Evolutionary conservation across 352 stramenopile genomes (phyloP), one percentile per base, ranked within the genome.

Genomic region (Phytophthora pinifolia): DNA sequence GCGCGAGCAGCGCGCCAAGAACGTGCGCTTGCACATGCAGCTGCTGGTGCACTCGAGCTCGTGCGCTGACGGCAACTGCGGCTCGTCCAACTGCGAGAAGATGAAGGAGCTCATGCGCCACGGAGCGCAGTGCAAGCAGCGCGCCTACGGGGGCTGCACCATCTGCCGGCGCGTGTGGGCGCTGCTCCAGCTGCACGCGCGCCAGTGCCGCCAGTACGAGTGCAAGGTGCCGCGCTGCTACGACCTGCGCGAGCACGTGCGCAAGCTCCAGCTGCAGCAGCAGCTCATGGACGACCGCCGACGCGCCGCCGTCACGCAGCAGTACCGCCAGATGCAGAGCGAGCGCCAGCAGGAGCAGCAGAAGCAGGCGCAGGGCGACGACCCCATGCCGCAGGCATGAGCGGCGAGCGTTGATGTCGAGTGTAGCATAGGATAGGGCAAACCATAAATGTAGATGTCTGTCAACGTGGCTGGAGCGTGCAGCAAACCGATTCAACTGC

Each of bases 101-200:
- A 99, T 99, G 97, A 99, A 99, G 77, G 86, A 98, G 61, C 72
- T 99, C 15, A 90, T 99, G 69, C 95, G 95, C 27, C 97, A 99
- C 64, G 94, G 92, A 39, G 70, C 84, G n/a, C 83, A 94, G 52
- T 99, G 97, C 78, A 93, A 97, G 60, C 73, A 93, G 31, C 79
- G 89, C 37, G 82, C 86, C 4, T 89, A 97, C 57, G 96, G 94
- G 27, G 94, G 96, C 22, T 99, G 97, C 63, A 93, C 89, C 32
- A 94, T 98, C 34, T 99, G 97, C 71, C 96, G 97, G 20, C 87
- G 97, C 17, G 97, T 99, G 51, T 99, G 94, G 95, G 92, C 94
- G 12, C 72, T 99, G 25, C 76, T 99, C 42, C 95, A 99, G 70
- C 92, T 99, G 53, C 96, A 99, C 69, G 96, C 96, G 38, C 85